These are phyloP conservation scores for Aegilops bicornis DNA, from an alignment of 176 grass and related monocot species.

Conservation along the genomic window DNA sequence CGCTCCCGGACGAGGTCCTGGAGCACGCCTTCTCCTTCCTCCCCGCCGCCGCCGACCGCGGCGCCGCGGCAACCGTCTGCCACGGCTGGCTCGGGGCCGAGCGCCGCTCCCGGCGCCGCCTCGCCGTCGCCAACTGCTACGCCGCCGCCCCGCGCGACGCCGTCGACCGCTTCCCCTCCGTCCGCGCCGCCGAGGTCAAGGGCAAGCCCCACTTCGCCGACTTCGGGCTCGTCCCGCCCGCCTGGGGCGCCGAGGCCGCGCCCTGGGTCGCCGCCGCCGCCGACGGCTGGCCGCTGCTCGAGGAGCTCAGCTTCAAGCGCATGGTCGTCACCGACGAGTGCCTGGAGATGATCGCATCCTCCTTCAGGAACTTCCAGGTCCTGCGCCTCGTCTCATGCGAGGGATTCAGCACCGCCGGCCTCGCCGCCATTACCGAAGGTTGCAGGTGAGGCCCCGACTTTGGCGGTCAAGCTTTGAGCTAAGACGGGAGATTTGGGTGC, in stretches of 20 bases:
- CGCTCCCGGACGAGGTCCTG: slow-evolving; percentile 67
- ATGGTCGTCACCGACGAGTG: slow-evolving; percentile 83
- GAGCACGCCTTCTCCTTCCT: slow-evolving; percentile 79
- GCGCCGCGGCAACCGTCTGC: slow-evolving; percentile 42
- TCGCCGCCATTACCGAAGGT: slow-evolving; percentile 59
- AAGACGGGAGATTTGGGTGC: neutral
- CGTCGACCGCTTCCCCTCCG: slow-evolving; percentile 52
- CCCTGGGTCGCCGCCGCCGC: slow-evolving; percentile 61
- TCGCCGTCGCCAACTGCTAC: slow-evolving; percentile 73
- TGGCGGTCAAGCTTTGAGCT: slow-evolving; percentile 21
- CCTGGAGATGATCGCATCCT: slow-evolving; percentile 64
- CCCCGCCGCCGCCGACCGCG: slow-evolving; percentile 44
- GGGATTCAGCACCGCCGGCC: slow-evolving; percentile 61
- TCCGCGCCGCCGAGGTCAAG: slow-evolving; percentile 54
- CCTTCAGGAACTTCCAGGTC: slow-evolving; percentile 68
- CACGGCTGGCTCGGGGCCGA: slow-evolving; percentile 47
- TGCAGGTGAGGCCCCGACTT: slow-evolving; percentile 51
- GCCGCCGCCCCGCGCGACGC: slow-evolving; percentile 45
- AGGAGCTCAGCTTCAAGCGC: slow-evolving; percentile 77
- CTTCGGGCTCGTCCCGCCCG: slow-evolving; percentile 52
- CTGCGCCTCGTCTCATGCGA: slow-evolving; percentile 71
- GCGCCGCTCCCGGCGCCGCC: slow-evolving; percentile 51
- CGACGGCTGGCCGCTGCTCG: slow-evolving; percentile 63
- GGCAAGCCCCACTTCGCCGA: slow-evolving; percentile 79
- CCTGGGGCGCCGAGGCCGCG: slow-evolving; percentile 59